Evolutionary conservation across 345 rosid genomes (phyloP).

Genomic region (Eucalyptus pauciflora): DNA sequence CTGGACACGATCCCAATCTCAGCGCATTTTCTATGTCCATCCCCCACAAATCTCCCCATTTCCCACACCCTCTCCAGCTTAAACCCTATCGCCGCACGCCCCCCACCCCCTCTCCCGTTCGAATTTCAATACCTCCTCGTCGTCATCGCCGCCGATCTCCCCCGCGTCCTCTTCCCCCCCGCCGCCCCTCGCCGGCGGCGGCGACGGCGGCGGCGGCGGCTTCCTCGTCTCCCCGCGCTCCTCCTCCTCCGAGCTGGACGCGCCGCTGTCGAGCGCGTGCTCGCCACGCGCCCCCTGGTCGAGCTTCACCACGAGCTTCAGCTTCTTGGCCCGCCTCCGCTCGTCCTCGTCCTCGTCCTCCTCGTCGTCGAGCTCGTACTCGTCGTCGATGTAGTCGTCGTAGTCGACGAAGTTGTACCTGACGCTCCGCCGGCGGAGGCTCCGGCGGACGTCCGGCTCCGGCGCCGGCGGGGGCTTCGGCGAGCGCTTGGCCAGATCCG

Average conservation of each 20-base stretch:
- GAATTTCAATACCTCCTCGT: conserved; percentile 7
- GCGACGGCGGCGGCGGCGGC: not conserved
- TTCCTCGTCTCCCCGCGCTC: not conserved
- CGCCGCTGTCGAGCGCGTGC: conserved; percentile 14
- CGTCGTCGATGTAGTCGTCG: conserved; percentile 55
- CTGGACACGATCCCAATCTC: not conserved
- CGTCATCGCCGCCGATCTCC: not conserved
- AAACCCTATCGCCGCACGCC: not conserved
- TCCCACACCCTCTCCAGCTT: not conserved
- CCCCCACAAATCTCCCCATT: not conserved
- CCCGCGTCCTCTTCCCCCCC: not conserved
- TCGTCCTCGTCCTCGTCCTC: conserved; percentile 37
- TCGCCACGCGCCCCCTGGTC: conserved; percentile 34
- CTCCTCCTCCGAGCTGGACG: conserved; percentile 19
- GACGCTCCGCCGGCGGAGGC: conserved; percentile 77
- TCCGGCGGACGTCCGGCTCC: conserved; percentile 12
- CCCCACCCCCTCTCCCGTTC: not conserved
- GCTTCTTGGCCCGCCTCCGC: conserved; percentile 64
- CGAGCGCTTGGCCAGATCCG: conserved; percentile 62
- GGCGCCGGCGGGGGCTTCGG: not conserved
- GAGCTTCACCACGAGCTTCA: conserved; percentile 65
- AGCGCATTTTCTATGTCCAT: not conserved
- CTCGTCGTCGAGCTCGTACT: conserved; percentile 9
- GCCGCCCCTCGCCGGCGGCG: not conserved
- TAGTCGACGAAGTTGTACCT: conserved; percentile 69